Evolutionary conservation across 257 asterid genomes (phyloP).

Genomic region (Handroanthus guayacan): DNA sequence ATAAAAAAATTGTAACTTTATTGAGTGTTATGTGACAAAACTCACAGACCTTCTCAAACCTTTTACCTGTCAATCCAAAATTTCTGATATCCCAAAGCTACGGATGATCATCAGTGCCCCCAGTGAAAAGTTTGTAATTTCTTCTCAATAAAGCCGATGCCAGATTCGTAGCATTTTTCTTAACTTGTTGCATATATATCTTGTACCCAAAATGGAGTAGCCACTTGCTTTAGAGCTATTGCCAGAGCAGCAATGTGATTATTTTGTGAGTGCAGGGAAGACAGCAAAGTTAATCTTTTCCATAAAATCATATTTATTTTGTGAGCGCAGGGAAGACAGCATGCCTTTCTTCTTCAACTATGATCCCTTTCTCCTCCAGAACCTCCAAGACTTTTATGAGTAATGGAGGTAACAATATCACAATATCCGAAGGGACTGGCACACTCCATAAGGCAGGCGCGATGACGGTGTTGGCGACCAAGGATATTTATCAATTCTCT

Average conservation of each 20-base stretch:
- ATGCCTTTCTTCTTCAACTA: slow-evolving; percentile 72
- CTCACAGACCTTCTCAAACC: slow-evolving; percentile 87
- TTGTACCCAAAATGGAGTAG: slow-evolving; percentile 74
- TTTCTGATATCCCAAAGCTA: slow-evolving; percentile 91
- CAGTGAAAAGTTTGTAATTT: slow-evolving; percentile 77
- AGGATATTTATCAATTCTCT: slow-evolving; percentile 11
- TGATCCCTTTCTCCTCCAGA: slow-evolving; percentile 93
- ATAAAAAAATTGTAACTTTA: slow-evolving; percentile 78
- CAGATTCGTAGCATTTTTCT: slow-evolving; percentile 81
- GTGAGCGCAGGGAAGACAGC: slow-evolving; percentile 92
- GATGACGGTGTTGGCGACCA: slow-evolving; percentile 2
- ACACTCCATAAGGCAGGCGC: slow-evolving; percentile 56
- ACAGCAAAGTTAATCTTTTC: slow-evolving; percentile 93
- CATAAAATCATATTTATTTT: slow-evolving; percentile 89
- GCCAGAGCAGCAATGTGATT: slow-evolving; percentile 96
- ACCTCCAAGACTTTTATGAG: slow-evolving; percentile 97
- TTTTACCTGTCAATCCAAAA: slow-evolving; percentile 84
- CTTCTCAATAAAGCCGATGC: slow-evolving; percentile 69
- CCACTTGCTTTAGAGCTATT: slow-evolving; percentile 89
- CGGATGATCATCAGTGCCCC: slow-evolving; percentile 91
- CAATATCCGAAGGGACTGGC: slow-evolving; percentile 85
- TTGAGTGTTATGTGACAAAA: slow-evolving; percentile 85
- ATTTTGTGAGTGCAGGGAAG: slow-evolving; percentile 90
- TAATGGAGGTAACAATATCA: slow-evolving; percentile 91
- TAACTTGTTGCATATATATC: slow-evolving; percentile 84